These are phyloP conservation scores for Alternaria solani DNA, from an alignment of 2,329 filamentous ascomycete genomes.

Conservation along the genomic window DNA sequence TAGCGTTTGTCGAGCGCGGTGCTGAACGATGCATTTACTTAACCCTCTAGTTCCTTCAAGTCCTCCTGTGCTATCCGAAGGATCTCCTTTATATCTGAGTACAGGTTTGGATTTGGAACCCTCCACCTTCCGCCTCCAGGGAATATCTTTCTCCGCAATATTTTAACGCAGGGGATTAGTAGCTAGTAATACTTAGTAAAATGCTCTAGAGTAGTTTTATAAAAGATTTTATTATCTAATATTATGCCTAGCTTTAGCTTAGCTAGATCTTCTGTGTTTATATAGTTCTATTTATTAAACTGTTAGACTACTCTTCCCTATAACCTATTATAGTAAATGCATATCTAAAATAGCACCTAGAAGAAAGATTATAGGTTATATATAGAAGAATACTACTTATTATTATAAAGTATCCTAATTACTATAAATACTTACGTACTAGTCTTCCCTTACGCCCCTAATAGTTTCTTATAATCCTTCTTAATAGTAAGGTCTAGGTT, in stretches of 20 bases:
- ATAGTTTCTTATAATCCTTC: conserved; percentile 44
- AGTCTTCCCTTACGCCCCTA: conserved; percentile 54
- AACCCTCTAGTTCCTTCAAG: not conserved
- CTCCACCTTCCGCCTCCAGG: conserved; percentile 32
- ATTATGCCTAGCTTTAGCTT: too few relatives aligned
- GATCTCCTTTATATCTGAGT: conserved; percentile 6
- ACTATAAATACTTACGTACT: conserved; percentile 59
- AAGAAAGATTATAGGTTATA: conserved; percentile 61
- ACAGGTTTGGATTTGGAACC: conserved; percentile 14
- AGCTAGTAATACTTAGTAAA: conserved; percentile 3
- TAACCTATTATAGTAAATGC: too few relatives aligned
- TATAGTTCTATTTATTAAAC: conserved; percentile 27
- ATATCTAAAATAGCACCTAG: conserved; percentile 58
- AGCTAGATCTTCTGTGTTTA: too few relatives aligned
- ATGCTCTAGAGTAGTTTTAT: conserved; percentile 7
- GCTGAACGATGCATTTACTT: too few relatives aligned
- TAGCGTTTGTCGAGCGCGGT: too few relatives aligned
- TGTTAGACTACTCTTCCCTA: too few relatives aligned
- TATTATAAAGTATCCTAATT: conserved; percentile 52
- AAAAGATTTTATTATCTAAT: too few relatives aligned
- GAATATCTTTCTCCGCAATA: conserved; percentile 49
- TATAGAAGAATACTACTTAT: conserved; percentile 57
- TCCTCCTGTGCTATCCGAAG: conserved; percentile 1
- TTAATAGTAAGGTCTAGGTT: too few relatives aligned
- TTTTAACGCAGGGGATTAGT: conserved; percentile 18